Conservation (phyloP, 2,329 filamentous ascomycete species). For the Zopfia rhizophila region DNA sequence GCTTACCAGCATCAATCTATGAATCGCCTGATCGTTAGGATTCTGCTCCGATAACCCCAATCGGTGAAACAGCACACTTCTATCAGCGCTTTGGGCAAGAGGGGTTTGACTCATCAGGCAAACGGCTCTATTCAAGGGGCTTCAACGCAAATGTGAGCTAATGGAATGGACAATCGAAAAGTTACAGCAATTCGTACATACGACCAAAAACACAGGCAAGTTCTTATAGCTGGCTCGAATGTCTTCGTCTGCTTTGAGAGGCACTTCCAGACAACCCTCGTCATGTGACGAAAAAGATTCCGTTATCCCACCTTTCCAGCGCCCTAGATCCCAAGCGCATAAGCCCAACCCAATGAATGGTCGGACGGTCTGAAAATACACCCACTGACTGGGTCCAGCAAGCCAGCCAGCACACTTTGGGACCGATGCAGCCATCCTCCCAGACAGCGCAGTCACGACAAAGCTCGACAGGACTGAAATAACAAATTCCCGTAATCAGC, state of each 20-base stretch:
- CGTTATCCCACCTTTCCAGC: slow-evolving; percentile 30
- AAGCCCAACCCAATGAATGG: slow-evolving; percentile 27
- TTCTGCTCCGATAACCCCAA: slow-evolving; percentile 54
- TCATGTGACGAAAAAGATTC: slow-evolving; percentile 36
- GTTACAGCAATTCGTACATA: not conserved
- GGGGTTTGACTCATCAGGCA: slow-evolving; percentile 29
- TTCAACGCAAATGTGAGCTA: slow-evolving; percentile 1
- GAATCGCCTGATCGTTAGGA: slow-evolving; percentile 47
- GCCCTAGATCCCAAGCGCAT: slow-evolving; percentile 27
- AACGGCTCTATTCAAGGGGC: slow-evolving; percentile 4
- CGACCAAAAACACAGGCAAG: not conserved
- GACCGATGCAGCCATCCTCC: slow-evolving; percentile 33
- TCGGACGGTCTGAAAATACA: slow-evolving; percentile 27
- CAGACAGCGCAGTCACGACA: slow-evolving; percentile 24
- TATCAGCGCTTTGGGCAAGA: slow-evolving; percentile 58
- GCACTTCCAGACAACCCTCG: slow-evolving; percentile 15
- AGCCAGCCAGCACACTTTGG: slow-evolving; percentile 27
- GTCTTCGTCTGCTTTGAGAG: slow-evolving; percentile 14
- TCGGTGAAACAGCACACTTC: slow-evolving; percentile 55
- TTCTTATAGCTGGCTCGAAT: slow-evolving; percentile 32
- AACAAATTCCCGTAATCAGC: slow-evolving; percentile 19
- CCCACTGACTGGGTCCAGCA: slow-evolving; percentile 16
- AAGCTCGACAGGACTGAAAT: slow-evolving; percentile 29
- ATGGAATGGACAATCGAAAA: not conserved
- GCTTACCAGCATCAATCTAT: slow-evolving; percentile 58